Conservation (phyloP, 106 monocot species). For the Acorus gramineus region DNA sequence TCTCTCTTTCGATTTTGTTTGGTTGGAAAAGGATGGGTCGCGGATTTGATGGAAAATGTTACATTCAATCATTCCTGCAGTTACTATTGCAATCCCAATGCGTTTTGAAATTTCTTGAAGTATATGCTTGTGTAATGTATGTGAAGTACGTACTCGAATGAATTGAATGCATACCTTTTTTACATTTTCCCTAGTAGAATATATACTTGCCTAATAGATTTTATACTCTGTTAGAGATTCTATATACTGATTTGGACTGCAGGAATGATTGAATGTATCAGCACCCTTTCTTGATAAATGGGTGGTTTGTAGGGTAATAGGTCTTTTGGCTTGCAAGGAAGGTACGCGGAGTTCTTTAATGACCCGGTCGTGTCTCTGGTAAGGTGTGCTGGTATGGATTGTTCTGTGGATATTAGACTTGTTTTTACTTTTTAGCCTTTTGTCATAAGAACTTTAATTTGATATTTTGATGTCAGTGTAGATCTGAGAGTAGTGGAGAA, state of each 20-base stretch:
- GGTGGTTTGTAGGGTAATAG: slow-evolving; percentile 47
- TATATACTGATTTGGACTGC: neutral
- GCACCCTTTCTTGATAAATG: neutral
- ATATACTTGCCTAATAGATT: too few relatives aligned
- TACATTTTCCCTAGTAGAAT: too few relatives aligned
- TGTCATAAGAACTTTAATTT: neutral
- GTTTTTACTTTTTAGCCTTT: neutral
- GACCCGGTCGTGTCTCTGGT: slow-evolving; percentile 49
- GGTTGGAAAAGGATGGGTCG: too few relatives aligned
- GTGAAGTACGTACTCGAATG: too few relatives aligned
- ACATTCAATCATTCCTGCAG: too few relatives aligned
- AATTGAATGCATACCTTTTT: too few relatives aligned
- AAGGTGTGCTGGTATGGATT: slow-evolving; percentile 27
- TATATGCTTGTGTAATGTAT: too few relatives aligned
- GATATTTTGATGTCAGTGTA: slow-evolving; percentile 11
- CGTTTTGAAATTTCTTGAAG: too few relatives aligned
- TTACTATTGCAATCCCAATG: too few relatives aligned
- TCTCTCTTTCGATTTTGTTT: neutral
- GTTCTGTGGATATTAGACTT: neutral
- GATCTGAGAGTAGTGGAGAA: slow-evolving; percentile 44
- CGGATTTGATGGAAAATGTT: neutral
- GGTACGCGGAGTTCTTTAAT: slow-evolving; percentile 76
- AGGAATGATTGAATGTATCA: neutral
- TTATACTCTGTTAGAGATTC: too few relatives aligned
- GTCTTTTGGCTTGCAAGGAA: slow-evolving; percentile 42